Base-by-base conservation (phyloP, 192 early-diverging fungal genomes). In the Coemansia sp. region DNA sequence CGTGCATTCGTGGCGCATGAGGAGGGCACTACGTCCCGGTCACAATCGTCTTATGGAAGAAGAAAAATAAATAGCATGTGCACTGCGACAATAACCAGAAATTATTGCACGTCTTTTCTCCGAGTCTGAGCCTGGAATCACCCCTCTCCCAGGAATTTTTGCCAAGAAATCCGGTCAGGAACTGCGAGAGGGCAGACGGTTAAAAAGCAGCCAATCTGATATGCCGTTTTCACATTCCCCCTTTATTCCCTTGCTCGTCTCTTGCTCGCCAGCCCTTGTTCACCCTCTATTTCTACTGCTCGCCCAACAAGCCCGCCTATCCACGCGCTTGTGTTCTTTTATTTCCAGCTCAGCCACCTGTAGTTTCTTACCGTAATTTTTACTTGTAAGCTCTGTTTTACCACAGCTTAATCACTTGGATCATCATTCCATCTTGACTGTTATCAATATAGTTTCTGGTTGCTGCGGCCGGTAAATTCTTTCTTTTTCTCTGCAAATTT, bases 141-240 rank as follows among this genome's bases (percentile, higher is more conserved):
- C 24, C 19, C 23, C 37, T 35, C 23, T 24, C 32, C 27, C 57
- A 23, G 18, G 3, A 16, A 50, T 61, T 65, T 56, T 27, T 62
- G 62, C 62, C 50, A 53, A 64, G 53, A 64, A 64, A 64, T 64
- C 37, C 54, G 23, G 26, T 5, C 54, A 32, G 54, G 19, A 19
- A 5, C 54, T 26, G 54, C 23, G 27, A 45, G 32, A 12, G 26
- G 27, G 52, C 52, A 23, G 35, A 51, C 45, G 23, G 45, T 61
- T 61, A 51, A 61, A 61, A 61, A 35, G 47, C 22, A 50, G 14
- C 48, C 60, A 61, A 51, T 61, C 60, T 61, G 60, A 61, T 61
- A 16, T 18, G 49, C n/a, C 20, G 12, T 32, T 41, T 32, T 41
- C 35, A 13, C 54, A 55, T n/a, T 57, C 29, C 9, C 9, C 20